A percentile compares a stretch with the other conserved stretches of the same genome.
phyloP scores from a whole-genome alignment of 2,329 filamentous ascomycete species.

The Stemphylium beticola region DNA sequence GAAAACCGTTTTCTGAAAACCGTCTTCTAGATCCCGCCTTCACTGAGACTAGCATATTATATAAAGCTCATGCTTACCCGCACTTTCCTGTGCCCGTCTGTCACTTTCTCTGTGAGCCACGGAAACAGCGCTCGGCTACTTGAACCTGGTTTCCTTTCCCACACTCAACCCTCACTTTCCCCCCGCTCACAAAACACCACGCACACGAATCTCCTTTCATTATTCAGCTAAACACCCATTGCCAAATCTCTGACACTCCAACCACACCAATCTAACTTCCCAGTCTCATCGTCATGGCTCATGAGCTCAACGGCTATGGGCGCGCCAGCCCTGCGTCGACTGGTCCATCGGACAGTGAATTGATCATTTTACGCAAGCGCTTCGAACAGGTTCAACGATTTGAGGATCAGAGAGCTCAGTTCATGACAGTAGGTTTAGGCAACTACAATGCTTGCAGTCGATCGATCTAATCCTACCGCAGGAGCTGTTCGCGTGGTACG shows the following conservation, averaged over 20 bases:
- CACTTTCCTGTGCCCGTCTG: slow-evolving; percentile 8
- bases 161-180: not conserved
- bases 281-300: slow-evolving; percentile 16
- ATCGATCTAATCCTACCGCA: slow-evolving; percentile 20
- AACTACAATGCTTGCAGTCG: not conserved
- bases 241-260: not conserved
- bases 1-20: not conserved
- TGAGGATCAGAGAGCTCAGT: slow-evolving; percentile 40
- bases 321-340: slow-evolving; percentile 1
- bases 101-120: not conserved
- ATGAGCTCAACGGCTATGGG: slow-evolving; percentile 16
- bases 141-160: not conserved
- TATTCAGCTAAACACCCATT: not conserved
- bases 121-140: slow-evolving; percentile 3
- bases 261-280: not conserved
- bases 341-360: slow-evolving; percentile 1
- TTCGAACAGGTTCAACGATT: slow-evolving; percentile 38
- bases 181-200: not conserved
- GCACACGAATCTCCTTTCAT: not conserved
- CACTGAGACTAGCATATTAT: slow-evolving; percentile 7
- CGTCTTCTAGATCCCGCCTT: not conserved
- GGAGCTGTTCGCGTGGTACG: slow-evolving; percentile 52
- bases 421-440: slow-evolving; percentile 40
- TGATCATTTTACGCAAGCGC: slow-evolving; percentile 34
- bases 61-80: slow-evolving; percentile 18